Percentiles rank a stretch among this genome's conserved stretches.
phyloP scores from a whole-genome alignment of 768 basidiomycete species.

The Lyophyllum shimeji region DNA sequence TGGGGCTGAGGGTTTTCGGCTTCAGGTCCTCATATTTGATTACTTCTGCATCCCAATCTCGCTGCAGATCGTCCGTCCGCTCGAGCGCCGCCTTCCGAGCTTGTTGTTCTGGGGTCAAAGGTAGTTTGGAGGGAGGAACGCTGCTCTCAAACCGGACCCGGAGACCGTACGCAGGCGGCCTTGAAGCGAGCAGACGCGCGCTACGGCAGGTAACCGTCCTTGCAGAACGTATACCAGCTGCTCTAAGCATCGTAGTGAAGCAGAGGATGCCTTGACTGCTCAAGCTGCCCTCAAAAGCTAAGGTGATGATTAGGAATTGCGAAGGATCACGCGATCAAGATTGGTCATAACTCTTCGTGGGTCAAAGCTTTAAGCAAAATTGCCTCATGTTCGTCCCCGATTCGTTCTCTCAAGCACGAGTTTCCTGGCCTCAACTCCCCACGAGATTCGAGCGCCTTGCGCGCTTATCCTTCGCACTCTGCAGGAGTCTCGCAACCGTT shows the following conservation, averaged over 20 bases:
- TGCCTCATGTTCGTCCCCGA: too few species aligned
- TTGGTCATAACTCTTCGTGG: too few species aligned
- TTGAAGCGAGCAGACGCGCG: constrained; percentile 5
- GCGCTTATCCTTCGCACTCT: too few species aligned
- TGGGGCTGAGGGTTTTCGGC: constrained; percentile 74
- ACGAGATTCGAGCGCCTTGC: too few species aligned
- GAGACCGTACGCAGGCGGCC: constrained; percentile 4
- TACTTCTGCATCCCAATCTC: constrained; percentile 76
- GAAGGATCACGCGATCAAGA: too few species aligned
- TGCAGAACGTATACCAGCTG: constrained; percentile 22
- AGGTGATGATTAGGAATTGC: too few species aligned
- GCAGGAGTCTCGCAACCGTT: too few species aligned
- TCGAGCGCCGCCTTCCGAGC: constrained; percentile 34
- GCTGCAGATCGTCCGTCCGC: constrained; percentile 42
- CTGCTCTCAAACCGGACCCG: constrained; percentile 21
- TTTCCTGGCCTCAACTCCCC: too few species aligned
- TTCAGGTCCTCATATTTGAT: constrained; percentile 83
- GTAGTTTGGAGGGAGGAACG: constrained; percentile 14
- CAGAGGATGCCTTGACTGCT: too few species aligned
- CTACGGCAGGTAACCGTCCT: constrained; percentile 19
- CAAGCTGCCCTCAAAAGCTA: too few species aligned
- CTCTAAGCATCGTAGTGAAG: constrained; percentile 26
- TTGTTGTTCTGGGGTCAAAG: constrained; percentile 29
- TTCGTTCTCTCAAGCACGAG: too few species aligned
- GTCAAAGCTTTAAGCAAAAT: too few species aligned